Evolutionary conservation across 257 asterid species (phyloP).

Genomic region (Solanum stenotomum): DNA sequence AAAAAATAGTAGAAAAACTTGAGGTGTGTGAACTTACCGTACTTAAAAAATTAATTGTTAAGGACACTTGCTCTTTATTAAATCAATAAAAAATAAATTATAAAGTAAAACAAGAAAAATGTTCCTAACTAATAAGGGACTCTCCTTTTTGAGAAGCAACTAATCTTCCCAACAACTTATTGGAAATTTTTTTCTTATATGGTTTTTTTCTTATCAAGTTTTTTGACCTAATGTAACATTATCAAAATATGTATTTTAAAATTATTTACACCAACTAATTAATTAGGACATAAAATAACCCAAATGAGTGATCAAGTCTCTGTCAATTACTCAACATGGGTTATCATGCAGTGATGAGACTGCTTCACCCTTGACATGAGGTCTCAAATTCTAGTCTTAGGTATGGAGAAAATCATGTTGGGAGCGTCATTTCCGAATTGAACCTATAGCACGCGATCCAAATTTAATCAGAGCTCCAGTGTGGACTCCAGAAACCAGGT

Average conservation of each 20-base stretch:
- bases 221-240: not conserved
- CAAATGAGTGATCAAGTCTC: not conserved
- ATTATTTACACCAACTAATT: not conserved
- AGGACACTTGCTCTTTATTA: not conserved
- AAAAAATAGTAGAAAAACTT: not conserved
- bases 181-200: not conserved
- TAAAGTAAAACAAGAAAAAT: not conserved
- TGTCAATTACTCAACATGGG: not conserved
- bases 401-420: no score
- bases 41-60: not conserved
- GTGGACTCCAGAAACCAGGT: no score
- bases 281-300: not conserved
- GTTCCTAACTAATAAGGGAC: not conserved
- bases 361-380: not conserved
- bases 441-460: accelerated
- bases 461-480: accelerated
- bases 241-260: not conserved
- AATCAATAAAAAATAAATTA: no score
- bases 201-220: not conserved
- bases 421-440: accelerated
- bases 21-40: not conserved
- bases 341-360: not conserved
- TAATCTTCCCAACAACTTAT: not conserved
- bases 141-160: not conserved
- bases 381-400: not conserved